These are phyloP conservation scores for Cutaneotrichosporon dermatis DNA, from an alignment of 1,284 basidiomycete genomes.

Conservation along the genomic window DNA sequence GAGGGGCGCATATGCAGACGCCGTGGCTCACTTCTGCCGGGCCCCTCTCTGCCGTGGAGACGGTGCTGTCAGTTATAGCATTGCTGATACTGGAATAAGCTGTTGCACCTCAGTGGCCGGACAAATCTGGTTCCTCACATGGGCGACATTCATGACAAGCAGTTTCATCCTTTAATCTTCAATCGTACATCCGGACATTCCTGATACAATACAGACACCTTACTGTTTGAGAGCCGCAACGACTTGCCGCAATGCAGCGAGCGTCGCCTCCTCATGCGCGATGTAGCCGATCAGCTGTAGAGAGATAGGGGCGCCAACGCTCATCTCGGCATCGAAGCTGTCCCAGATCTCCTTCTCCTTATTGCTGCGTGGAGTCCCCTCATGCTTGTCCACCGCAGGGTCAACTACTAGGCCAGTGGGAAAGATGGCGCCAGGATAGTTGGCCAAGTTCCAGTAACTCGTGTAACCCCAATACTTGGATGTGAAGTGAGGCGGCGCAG, in stretches of 20 bases:
- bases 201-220: too few relatives aligned
- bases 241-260: background rate
- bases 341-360: conserved; percentile 29
- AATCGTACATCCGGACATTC: background rate
- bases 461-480: conserved; percentile 54
- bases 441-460: conserved; percentile 62
- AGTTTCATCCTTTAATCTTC: too few relatives aligned
- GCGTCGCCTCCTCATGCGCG: conserved; percentile 11
- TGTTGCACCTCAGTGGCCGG: too few relatives aligned
- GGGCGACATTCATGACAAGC: too few relatives aligned
- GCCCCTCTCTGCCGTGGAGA: too few relatives aligned
- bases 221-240: background rate
- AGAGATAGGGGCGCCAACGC: conserved; percentile 1
- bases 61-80: too few relatives aligned
- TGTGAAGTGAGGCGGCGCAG: conserved; percentile 34
- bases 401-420: conserved; percentile 56
- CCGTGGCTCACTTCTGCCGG: too few relatives aligned
- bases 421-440: conserved; percentile 62
- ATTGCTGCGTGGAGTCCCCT: conserved; percentile 54
- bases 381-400: conserved; percentile 55
- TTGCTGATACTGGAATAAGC: too few relatives aligned
- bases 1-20: too few relatives aligned
- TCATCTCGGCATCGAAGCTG: conserved; percentile 13
- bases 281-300: conserved; percentile 12
- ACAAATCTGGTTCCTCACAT: too few relatives aligned